Percentiles rank a stretch among this genome's conserved stretches.
Conservation (phyloP, 257 asterid genomes). For the Cordia subcordata region DNA sequence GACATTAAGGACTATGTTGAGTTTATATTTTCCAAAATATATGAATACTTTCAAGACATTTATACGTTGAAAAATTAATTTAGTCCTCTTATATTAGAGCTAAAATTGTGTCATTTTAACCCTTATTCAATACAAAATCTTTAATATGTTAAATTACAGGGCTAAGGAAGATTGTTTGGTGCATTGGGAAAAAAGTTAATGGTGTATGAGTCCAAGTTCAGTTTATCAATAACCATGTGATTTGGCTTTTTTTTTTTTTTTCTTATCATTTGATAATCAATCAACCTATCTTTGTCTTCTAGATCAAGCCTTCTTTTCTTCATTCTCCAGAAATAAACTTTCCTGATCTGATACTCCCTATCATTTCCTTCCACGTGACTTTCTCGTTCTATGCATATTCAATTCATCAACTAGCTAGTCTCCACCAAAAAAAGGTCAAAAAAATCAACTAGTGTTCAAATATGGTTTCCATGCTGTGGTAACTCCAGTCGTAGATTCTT, state of each 20-base stretch:
- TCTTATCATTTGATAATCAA: slow-evolving; percentile 20
- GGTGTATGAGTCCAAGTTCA: slow-evolving; percentile 44
- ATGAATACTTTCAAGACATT: too few relatives aligned
- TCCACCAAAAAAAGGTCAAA: too few relatives aligned
- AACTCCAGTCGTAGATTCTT: slow-evolving; percentile 4
- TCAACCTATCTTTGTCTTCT: slow-evolving; percentile 6
- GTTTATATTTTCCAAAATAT: too few relatives aligned
- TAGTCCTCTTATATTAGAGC: too few relatives aligned
- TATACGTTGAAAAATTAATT: too few relatives aligned
- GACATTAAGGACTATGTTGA: too few relatives aligned
- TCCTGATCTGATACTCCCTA: slow-evolving; percentile 13
- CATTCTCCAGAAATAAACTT: too few relatives aligned
- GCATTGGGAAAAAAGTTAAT: slow-evolving; percentile 18
- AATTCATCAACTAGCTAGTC: too few relatives aligned
- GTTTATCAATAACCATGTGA: slow-evolving; percentile 43
- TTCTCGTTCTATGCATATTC: slow-evolving; percentile 10
- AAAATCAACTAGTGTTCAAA: too few relatives aligned
- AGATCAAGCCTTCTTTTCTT: slow-evolving; percentile 12
- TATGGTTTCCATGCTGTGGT: background rate
- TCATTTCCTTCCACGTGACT: slow-evolving; percentile 18
- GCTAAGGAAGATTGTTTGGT: slow-evolving; percentile 25
- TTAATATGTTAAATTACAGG: too few relatives aligned
- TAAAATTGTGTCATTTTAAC: too few relatives aligned
- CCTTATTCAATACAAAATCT: too few relatives aligned
- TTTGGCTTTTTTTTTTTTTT: slow-evolving; percentile 14